phyloP scores from a whole-genome alignment of 2,329 filamentous ascomycete genomes.

The Fusarium transvaalense region DNA sequence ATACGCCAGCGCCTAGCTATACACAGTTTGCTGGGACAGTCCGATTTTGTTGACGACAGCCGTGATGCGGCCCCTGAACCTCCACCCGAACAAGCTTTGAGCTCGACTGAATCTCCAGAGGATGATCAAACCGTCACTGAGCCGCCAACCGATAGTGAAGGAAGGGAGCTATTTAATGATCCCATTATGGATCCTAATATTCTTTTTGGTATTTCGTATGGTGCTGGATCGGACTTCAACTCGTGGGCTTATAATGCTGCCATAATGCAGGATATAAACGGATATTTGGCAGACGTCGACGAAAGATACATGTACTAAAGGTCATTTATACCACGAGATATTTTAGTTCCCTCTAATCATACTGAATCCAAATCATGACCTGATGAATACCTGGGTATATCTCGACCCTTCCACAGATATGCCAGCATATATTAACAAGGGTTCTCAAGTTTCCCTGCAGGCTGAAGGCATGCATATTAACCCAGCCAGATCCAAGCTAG shows the following conservation, averaged over 20 bases:
- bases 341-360: too few species aligned
- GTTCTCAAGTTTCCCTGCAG: too few species aligned
- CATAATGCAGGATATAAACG: slow-evolving; percentile 31
- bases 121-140: slow-evolving; percentile 37
- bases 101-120: slow-evolving; percentile 44
- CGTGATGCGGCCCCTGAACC: slow-evolving; percentile 49
- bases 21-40: slow-evolving; percentile 56
- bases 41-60: slow-evolving; percentile 57
- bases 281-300: slow-evolving; percentile 37
- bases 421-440: background rate
- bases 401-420: background rate
- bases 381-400: too few species aligned
- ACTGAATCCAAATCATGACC: too few species aligned
- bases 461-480: too few species aligned
- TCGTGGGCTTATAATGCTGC: slow-evolving; percentile 38
- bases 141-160: slow-evolving; percentile 22
- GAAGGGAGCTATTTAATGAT: slow-evolving; percentile 22
- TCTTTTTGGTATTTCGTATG: slow-evolving; percentile 43
- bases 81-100: slow-evolving; percentile 32
- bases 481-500: too few species aligned
- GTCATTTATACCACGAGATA: background rate
- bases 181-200: slow-evolving; percentile 37
- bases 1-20: slow-evolving; percentile 53
- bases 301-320: slow-evolving; percentile 47
- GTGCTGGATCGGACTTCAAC: slow-evolving; percentile 38